Percentiles rank a stretch among this genome's conserved stretches.
These are phyloP conservation scores for Prunus salicina DNA, from an alignment of 306 rosid species.

Conservation along the genomic window DNA sequence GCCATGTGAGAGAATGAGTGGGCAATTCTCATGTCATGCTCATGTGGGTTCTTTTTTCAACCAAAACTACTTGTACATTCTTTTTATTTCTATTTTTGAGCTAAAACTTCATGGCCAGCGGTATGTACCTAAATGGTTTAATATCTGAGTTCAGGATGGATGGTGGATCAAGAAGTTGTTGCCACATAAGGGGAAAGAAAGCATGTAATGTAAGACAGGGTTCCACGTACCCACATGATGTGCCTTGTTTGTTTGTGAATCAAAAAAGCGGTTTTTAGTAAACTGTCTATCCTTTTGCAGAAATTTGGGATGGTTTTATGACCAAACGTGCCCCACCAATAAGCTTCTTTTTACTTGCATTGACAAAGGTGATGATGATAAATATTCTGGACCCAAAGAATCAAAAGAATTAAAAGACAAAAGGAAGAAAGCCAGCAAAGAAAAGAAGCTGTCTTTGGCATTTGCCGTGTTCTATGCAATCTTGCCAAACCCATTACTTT, in stretches of 20 bases:
- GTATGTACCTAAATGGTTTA: no score
- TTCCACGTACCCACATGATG: slow-evolving; percentile 5
- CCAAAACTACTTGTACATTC: no score
- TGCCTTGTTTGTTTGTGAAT: slow-evolving; percentile 18
- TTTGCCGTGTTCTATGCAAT: slow-evolving; percentile 2
- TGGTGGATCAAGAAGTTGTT: not conserved
- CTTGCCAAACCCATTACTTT: slow-evolving; percentile 15
- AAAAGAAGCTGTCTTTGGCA: not conserved
- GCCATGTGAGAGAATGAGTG: no score
- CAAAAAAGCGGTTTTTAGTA: not conserved
- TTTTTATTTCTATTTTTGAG: no score
- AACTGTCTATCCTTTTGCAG: slow-evolving; percentile 11
- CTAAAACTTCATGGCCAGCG: no score
- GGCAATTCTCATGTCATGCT: no score
- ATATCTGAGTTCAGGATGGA: not conserved
- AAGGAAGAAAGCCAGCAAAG: not conserved
- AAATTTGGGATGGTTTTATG: not conserved
- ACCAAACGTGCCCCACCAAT: slow-evolving; percentile 11
- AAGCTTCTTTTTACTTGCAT: not conserved
- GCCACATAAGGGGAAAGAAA: not conserved
- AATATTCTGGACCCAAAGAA: slow-evolving; percentile 10
- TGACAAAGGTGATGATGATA: not conserved
- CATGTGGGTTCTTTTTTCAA: no score
- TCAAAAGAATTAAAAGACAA: slow-evolving; percentile 1
- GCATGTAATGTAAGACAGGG: not conserved